Base-by-base conservation (phyloP, 768 basidiomycete species). In the Candolleomyces efflorescens region DNA sequence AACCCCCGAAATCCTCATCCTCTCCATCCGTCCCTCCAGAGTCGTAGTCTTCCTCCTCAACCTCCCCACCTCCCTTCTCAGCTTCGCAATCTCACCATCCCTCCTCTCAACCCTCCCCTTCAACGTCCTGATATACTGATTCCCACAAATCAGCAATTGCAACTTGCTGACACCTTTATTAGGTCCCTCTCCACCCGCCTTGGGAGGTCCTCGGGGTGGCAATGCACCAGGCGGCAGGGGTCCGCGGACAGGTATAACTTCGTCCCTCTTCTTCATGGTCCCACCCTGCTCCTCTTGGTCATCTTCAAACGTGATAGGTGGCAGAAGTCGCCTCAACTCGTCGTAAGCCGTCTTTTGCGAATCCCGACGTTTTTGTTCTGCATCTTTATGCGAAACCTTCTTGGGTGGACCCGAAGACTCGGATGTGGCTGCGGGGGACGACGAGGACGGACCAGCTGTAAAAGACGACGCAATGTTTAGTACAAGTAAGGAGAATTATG, bases 331-430 rank as follows among this genome's bases (percentile, higher is more conserved):
- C 15, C 92, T 88, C 11, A 94, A 78, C 54, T 92, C 90, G 64
- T 94, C 91, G 65, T 89, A 98, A 3, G 94, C 93, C 15, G 90
- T 87, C 75, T 98, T 99, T 59, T 98, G 84, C 45, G 92, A 94
- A 72, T 99, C 96, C 9, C 97, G 86, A 46, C 97, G 89, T 69
- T 95, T 94, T 70, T 99, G 97, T 72, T 99, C 97, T 5, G 97
- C 97, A 12, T 87, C 91, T 73, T 98, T 98, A 73, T 99, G 92
- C 6, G 91, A 91, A 26, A 87, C 87, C 70, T 92, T 92, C 59
- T 84, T 73, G 36, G 54, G 59, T 53, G 52, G 46, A 38, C 56
- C 37, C 45, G 23, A 22, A 44, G 27, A 43, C 37, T 53, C 18
- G 22, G 49, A 54, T 7, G 37, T 39, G 18, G 37, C 47, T 6